A percentile compares a stretch with the other conserved stretches of the same genome.
Conservation (phyloP, 495 filamentous ascomycete species). For the Staphylotrichum longicolle region DNA sequence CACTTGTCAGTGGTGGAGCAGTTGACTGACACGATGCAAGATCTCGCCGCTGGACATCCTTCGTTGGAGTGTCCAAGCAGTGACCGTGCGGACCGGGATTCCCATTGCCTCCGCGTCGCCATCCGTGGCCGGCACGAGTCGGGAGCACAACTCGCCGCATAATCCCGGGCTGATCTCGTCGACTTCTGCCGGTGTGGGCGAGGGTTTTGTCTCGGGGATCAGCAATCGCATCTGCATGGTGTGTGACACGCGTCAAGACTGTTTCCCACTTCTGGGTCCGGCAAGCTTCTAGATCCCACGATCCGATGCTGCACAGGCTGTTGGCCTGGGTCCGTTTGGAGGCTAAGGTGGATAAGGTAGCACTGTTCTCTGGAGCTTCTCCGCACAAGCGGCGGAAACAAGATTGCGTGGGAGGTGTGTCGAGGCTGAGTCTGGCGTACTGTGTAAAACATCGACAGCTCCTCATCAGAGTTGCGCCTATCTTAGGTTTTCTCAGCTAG, state of each 20-base stretch:
- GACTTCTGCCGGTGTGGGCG: constrained; percentile 1
- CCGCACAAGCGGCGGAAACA: too few species aligned
- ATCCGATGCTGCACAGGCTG: background rate
- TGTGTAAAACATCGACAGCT: too few species aligned
- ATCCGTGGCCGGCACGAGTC: constrained; percentile 1
- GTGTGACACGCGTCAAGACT: background rate
- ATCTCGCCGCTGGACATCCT: too few species aligned
- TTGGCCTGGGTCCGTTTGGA: background rate
- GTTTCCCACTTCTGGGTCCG: background rate
- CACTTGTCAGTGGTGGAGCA: background rate
- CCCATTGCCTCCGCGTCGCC: constrained; percentile 7
- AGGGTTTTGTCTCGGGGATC: background rate
- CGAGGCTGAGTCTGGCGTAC: too few species aligned
- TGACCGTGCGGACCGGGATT: background rate
- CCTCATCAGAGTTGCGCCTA: too few species aligned
- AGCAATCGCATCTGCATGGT: background rate
- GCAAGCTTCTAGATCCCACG: background rate
- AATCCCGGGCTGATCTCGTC: constrained; percentile 4
- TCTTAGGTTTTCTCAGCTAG: too few species aligned
- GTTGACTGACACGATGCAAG: background rate
- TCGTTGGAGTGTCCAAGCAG: background rate
- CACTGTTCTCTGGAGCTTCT: too few species aligned
- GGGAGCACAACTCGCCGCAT: constrained; percentile 1
- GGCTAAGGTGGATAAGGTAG: too few species aligned
- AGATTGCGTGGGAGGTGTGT: too few species aligned